Evolutionary conservation across 768 basidiomycete species (phyloP), one percentile per base, ranked within the genome.

Genomic region (Russula compacta): DNA sequence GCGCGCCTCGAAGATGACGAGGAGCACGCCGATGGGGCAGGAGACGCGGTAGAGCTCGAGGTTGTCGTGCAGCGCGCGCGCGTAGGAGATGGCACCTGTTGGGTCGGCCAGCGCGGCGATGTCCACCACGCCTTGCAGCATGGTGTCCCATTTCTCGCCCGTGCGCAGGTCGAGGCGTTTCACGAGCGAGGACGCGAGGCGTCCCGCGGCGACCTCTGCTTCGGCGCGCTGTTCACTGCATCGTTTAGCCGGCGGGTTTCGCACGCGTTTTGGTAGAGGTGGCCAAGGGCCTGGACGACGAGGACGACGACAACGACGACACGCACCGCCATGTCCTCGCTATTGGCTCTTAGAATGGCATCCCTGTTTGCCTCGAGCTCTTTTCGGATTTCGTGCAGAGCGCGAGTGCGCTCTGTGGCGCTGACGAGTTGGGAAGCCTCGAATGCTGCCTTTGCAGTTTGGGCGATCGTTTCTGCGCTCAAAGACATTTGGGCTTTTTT

Each of bases 1-100:
- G 33, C 95, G 81, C 3, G 95, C 90, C 73, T 98, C 97, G 67
- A 99, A 99, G 63, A 99, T 95, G 64, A 98, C 92, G 53, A 99
- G 79, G 12, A 99, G 77, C 1, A 97, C 94, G 21, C 97, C 97
- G 64, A 99, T 95, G 0, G 97, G 95, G 69, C 95, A 98, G 0
- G 95, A 90, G 1, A 98, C 89, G 35, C 93, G 85, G 73, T 95
- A 92, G 3, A 99, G 80, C 66, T 97, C 90, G 21, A 98, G 78
- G 0, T 77, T 81, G 59, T 93, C 89, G 69, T 94, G 94, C 39
- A 99, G 78, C 68, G 91, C 82, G n/a, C 84, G 84, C 1, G 97
- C 93, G 72, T 97, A 98, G 0, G 88, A 82, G 19, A 97, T 84
- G 42, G 79, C 75, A 6, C 92, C 95, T 4, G 86, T 94, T 3